These are phyloP conservation scores for Sparassis latifolia DNA, from an alignment of 1,284 basidiomycete species.

Conservation along the genomic window DNA sequence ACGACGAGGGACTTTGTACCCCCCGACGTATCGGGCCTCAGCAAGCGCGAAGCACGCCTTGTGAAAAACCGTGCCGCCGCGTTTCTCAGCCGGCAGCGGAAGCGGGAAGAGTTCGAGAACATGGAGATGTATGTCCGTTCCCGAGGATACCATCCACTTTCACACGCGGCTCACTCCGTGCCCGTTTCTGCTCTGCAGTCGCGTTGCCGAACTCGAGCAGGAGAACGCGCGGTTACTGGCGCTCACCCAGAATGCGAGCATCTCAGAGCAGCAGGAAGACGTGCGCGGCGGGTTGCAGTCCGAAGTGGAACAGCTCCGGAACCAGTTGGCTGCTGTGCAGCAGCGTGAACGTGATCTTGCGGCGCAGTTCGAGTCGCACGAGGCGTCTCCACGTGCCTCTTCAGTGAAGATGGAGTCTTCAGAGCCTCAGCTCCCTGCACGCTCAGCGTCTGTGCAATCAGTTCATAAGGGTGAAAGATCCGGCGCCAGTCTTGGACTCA, in stretches of 20 bases:
- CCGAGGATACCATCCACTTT: constrained; percentile 12
- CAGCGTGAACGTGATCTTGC: constrained; percentile 61
- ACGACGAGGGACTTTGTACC: constrained; percentile 80
- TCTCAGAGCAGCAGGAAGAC: constrained; percentile 12
- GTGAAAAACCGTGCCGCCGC: constrained; percentile 91
- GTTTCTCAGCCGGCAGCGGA: constrained; percentile 84
- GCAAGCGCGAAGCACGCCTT: constrained; percentile 84
- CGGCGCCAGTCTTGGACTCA: constrained; percentile 59
- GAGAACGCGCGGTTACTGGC: constrained; percentile 66
- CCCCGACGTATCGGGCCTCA: constrained; percentile 82
- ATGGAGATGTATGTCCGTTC: constrained; percentile 71
- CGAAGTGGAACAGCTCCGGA: constrained; percentile 60
- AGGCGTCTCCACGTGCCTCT: constrained; percentile 37
- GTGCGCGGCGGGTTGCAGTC: constrained; percentile 35
- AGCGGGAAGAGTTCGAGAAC: constrained; percentile 86
- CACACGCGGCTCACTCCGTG: not conserved
- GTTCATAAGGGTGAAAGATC: constrained; percentile 40
- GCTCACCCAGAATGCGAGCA: constrained; percentile 35
- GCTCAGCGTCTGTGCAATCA: constrained; percentile 26
- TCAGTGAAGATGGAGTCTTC: constrained; percentile 47
- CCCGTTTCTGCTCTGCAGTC: constrained; percentile 31
- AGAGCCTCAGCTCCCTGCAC: constrained; percentile 37
- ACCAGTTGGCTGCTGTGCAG: constrained; percentile 55
- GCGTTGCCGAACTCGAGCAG: constrained; percentile 69
- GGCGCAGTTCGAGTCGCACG: constrained; percentile 21